Conservation (phyloP, 164 flowering plant genomes). For the Sextonia rubra region DNA sequence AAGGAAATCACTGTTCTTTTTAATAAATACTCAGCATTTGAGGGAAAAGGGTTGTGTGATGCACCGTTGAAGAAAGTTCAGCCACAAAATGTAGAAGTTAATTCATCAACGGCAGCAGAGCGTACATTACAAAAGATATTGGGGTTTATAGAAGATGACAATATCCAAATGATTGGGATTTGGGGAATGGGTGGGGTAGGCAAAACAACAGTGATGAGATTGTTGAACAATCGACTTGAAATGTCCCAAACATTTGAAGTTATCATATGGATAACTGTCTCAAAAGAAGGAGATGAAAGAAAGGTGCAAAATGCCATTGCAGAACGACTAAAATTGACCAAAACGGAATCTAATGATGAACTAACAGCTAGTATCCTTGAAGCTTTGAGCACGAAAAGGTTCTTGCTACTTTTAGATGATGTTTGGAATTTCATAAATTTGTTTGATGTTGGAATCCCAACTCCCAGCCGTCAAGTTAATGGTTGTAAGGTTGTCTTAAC, state of each 20-base stretch:
- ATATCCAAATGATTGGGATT: not conserved
- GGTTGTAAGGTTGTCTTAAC: too few species aligned
- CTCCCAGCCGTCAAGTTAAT: too few species aligned
- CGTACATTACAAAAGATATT: conserved; percentile 2
- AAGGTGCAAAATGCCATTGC: not conserved
- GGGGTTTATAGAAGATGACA: too few species aligned
- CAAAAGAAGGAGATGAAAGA: not conserved
- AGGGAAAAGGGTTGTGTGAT: not conserved
- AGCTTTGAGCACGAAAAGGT: not conserved
- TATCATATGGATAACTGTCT: conserved; percentile 4
- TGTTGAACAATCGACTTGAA: not conserved
- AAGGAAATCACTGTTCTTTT: not conserved
- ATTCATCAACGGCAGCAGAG: not conserved
- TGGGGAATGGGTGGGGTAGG: conserved; percentile 9
- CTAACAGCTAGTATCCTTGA: not conserved
- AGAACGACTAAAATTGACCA: not conserved
- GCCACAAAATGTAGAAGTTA: not conserved
- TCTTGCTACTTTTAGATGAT: conserved; percentile 7
- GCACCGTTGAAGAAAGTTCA: not conserved
- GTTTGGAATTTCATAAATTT: too few species aligned
- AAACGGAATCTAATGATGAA: not conserved
- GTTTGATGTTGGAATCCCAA: too few species aligned
- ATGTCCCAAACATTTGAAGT: not conserved
- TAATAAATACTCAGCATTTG: not conserved
- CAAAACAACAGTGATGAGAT: conserved; percentile 3